Conservation (phyloP, 306 rosid genomes). For the Cucumis cinereus region DNA sequence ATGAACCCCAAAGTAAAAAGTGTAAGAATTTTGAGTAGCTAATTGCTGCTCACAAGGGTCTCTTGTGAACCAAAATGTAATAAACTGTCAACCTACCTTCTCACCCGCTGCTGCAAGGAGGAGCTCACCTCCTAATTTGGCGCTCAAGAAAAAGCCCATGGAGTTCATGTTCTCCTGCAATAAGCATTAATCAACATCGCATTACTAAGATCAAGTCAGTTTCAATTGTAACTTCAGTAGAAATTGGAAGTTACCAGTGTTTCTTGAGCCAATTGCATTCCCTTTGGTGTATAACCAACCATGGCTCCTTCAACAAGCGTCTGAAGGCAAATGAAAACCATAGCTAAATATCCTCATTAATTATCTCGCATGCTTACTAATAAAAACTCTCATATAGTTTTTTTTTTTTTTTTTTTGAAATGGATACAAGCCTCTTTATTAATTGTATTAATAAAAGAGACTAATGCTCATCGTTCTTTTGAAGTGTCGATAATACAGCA, state of each 20-base stretch:
- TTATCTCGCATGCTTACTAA: not conserved
- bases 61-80: not conserved
- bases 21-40: no score
- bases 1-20: not conserved
- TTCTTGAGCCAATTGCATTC: slow-evolving; percentile 85
- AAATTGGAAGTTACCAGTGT: slow-evolving; percentile 38
- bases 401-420: no score
- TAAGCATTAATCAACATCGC: not conserved
- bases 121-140: slow-evolving; percentile 45
- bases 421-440: no score
- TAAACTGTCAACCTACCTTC: slow-evolving; percentile 35
- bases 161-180: slow-evolving; percentile 50
- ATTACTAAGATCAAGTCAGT: slow-evolving; percentile 4
- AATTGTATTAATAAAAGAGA: no score
- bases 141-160: slow-evolving; percentile 39
- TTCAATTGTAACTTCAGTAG: not conserved
- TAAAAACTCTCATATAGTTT: not conserved
- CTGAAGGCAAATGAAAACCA: slow-evolving; percentile 33
- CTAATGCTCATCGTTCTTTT: not conserved
- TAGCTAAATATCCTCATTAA: slow-evolving; percentile 5
- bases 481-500: not conserved
- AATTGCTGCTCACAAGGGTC: not conserved
- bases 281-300: slow-evolving; percentile 73
- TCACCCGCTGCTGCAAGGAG: slow-evolving; percentile 72
- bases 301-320: slow-evolving; percentile 81